phyloP scores from a whole-genome alignment of 2,329 filamentous ascomycete genomes.

The Gremmenia infestans region DNA sequence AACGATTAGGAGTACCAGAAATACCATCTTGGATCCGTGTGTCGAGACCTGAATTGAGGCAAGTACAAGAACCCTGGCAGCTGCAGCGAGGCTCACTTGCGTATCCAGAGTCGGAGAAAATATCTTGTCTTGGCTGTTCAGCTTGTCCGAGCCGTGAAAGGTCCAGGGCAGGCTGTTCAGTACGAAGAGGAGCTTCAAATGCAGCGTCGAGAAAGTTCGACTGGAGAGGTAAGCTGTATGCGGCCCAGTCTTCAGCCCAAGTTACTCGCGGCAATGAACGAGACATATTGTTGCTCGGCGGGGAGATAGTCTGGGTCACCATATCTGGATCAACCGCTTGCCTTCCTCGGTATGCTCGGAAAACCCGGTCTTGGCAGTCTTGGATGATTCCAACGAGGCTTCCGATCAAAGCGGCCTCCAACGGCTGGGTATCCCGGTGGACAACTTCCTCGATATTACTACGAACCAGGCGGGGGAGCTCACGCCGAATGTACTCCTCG shows the following conservation, averaged over 20 bases:
- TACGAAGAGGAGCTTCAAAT: neutral
- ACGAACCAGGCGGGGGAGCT: conserved; percentile 12
- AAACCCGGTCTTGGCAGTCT: conserved; percentile 8
- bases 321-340: neutral
- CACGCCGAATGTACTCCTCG: conserved; percentile 13
- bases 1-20: neutral
- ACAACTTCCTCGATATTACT: conserved; percentile 6
- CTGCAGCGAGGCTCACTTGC: neutral
- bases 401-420: conserved; percentile 8
- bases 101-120: neutral
- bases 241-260: neutral
- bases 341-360: conserved; percentile 3
- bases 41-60: neutral
- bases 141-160: neutral
- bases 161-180: neutral
- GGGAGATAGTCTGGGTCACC: neutral
- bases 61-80: neutral
- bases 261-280: neutral
- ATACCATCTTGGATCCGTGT: neutral
- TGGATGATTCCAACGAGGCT: conserved; percentile 10
- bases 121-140: neutral
- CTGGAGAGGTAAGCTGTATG: neutral
- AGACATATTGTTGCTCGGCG: neutral
- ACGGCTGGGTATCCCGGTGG: conserved; percentile 6
- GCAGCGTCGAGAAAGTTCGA: neutral